These are phyloP conservation scores for Tagetes patula DNA, from an alignment of 129 eudicot genomes.

Conservation along the genomic window DNA sequence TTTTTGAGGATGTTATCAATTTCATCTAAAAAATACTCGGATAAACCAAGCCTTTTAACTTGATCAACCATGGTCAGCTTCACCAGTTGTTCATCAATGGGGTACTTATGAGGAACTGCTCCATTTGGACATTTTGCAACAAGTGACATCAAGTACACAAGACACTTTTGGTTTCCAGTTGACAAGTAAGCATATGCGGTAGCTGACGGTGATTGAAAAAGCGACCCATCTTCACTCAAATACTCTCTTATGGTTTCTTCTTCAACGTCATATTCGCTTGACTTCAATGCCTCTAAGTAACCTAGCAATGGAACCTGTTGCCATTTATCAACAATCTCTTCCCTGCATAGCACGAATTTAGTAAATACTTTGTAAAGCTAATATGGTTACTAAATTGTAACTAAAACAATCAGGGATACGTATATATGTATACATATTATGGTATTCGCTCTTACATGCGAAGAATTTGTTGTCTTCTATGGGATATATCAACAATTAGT, in stretches of 20 bases:
- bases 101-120: constrained; percentile 55
- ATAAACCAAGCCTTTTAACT: constrained; percentile 49
- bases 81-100: constrained; percentile 49
- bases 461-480: constrained; percentile 36
- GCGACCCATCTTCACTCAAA: constrained; percentile 47
- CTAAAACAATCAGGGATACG: too few species aligned
- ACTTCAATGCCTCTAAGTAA: constrained; percentile 42
- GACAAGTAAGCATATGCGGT: constrained; percentile 47
- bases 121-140: constrained; percentile 45
- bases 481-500: constrained; percentile 20
- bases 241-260: constrained; percentile 25
- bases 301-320: constrained; percentile 39
- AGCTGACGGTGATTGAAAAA: constrained; percentile 62
- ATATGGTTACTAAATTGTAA: too few species aligned
- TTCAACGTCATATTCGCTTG: constrained; percentile 20
- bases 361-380: too few species aligned
- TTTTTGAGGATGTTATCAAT: constrained; percentile 36
- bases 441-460: constrained; percentile 29
- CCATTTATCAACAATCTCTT: constrained; percentile 34
- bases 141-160: constrained; percentile 41
- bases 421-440: not conserved
- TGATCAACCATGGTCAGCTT: constrained; percentile 57
- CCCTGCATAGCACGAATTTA: constrained; percentile 27
- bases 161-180: constrained; percentile 44
- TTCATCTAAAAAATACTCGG: constrained; percentile 48